Evolutionary conservation across 192 early-diverging fungal species (phyloP).

Genomic region (Obelidium mucronatum): DNA sequence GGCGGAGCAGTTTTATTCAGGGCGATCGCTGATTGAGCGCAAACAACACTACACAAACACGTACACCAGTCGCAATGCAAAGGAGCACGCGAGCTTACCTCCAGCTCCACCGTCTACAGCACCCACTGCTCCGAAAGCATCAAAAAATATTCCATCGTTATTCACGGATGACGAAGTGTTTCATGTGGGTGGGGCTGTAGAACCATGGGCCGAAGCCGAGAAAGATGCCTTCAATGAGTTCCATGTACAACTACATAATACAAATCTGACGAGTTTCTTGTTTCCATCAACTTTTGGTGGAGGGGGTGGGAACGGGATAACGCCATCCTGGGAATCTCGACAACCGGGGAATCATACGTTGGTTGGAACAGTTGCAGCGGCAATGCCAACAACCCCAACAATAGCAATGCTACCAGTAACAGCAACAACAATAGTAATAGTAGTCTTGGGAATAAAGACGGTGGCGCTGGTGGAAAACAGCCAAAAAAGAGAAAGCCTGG

Average conservation of each 20-base stretch:
- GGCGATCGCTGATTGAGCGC: background rate
- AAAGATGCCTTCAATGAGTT: constrained; percentile 8
- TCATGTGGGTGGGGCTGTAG: background rate
- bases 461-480: background rate
- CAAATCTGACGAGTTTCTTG: background rate
- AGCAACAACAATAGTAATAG: background rate
- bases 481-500: too few species aligned
- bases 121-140: background rate
- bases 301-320: constrained; percentile 10
- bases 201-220: background rate
- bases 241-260: background rate
- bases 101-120: too few species aligned
- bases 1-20: too few species aligned
- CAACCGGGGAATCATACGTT: background rate
- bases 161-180: background rate
- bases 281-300: constrained; percentile 10
- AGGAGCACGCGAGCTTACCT: too few species aligned
- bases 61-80: background rate
- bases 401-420: background rate
- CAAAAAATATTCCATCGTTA: background rate
- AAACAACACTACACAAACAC: background rate
- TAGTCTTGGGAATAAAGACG: background rate
- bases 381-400: background rate
- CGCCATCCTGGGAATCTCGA: background rate
- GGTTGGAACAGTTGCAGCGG: too few species aligned